Base-by-base conservation (phyloP, 2,329 filamentous ascomycete genomes). In the Pleurostoma richardsiae region DNA sequence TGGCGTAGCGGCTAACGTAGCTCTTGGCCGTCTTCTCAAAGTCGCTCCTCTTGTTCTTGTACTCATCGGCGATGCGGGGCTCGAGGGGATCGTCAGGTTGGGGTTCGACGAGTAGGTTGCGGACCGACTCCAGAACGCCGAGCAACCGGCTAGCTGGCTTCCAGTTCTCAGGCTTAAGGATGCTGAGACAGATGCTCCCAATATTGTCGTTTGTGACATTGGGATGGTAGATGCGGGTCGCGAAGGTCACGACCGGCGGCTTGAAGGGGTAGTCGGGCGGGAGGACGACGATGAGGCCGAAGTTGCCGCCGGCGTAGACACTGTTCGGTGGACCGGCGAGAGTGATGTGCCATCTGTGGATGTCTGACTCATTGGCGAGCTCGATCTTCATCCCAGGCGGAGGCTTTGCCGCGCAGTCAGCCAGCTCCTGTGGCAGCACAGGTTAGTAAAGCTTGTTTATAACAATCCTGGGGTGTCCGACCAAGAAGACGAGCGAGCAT, bases 181-280 rank as follows among this genome's bases (percentile, higher is more conserved):
- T 80, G 50, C 82, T 83, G 40, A 96, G 76, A 69, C 91, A 96
- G 81, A 96, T 88, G 69, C 79, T 85, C 52, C 91, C 91, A 55
- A 83, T 80, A 61, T 80, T 79, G 67, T 95, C 90, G 76, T 95
- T 94, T 61, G 86, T 90, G 49, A 96, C 81, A 70, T 96, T 96
- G 40, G 91, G 90, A 72, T 96, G 91, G 79, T 95, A 96, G 74
- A 96, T 88, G 70, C 91, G 92, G 44, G 90, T 96, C 54, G 75
- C 72, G 77, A 96, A 95, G 61, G 78, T 82, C 56, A 95, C 77
- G 50, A 78, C 73, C 11, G 90, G 90, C 27, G 90, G 83, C 69
- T 94, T 94, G 82, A 95, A 96, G 33, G 90, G 90, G 73, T 95
- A 96, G 60, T 90, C 85, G 56, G 74, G 70, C 10, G 90, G 90